Percentiles rank a stretch among this genome's conserved stretches.
Conservation (phyloP, 2,329 filamentous ascomycete genomes). For the Cyphellophora attinorum region DNA sequence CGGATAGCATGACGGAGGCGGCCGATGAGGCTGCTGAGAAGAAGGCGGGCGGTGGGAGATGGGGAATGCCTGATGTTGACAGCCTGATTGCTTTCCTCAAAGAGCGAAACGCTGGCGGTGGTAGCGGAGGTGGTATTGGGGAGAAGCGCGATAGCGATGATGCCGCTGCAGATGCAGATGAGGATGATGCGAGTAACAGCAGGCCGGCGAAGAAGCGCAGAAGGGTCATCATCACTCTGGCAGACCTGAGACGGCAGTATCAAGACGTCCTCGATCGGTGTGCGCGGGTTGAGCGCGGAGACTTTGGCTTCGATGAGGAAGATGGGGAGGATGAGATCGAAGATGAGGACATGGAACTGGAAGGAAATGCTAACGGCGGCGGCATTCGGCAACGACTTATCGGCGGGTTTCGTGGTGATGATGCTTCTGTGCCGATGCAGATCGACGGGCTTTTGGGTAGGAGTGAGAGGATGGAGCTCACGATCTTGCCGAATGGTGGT, state of each 20-base stretch:
- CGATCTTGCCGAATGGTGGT: too few relatives aligned
- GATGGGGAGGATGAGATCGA: constrained; percentile 16
- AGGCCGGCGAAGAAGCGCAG: constrained; percentile 21
- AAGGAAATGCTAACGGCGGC: too few relatives aligned
- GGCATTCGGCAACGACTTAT: too few relatives aligned
- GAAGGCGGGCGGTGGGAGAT: constrained; percentile 13
- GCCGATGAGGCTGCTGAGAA: constrained; percentile 7
- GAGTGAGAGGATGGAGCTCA: too few relatives aligned
- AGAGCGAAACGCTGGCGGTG: too few relatives aligned
- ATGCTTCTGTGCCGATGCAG: too few relatives aligned
- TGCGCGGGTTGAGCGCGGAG: constrained; percentile 76
- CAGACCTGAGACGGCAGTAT: constrained; percentile 80
- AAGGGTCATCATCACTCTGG: constrained; percentile 72
- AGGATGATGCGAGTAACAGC: background rate
- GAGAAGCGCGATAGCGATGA: constrained; percentile 9
- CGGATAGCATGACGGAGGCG: constrained; percentile 32
- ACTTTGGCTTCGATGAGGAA: constrained; percentile 62
- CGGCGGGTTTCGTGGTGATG: too few relatives aligned
- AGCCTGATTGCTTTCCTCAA: constrained; percentile 2
- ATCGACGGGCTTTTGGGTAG: too few relatives aligned
- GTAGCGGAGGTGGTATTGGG: too few relatives aligned
- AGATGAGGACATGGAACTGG: too few relatives aligned
- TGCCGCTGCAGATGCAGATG: constrained; percentile 11
- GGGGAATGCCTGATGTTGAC: too few relatives aligned
- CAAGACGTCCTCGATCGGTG: constrained; percentile 82